Evolutionary conservation across 1,284 basidiomycete species (phyloP), one percentile per base, ranked within the genome.

Genomic region (Coniferiporia sulphurascens): DNA sequence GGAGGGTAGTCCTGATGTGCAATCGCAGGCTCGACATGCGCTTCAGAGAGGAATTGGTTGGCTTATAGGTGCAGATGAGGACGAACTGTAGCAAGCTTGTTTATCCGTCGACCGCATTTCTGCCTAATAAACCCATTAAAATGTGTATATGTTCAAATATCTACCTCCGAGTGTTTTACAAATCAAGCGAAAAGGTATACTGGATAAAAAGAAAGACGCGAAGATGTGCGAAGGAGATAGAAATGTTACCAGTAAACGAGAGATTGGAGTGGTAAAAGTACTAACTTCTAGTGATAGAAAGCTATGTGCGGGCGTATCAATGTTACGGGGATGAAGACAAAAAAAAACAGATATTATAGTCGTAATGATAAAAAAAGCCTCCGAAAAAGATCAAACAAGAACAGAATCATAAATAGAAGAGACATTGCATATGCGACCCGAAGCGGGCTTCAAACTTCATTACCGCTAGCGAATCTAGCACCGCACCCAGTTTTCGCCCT

Each of bases 41-140:
- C 71, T 94, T 41, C 87, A 89, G 51, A 86, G 86, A 67, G 92
- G 91, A 12, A 87, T 94, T 53, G 91, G 91, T 7, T 94, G 91
- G 91, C 75, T 94, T 34, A 87, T 94, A 63, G 92, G 91, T 38
- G 87, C 85, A 17, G 90, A 93, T 58, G 84, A 83, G 36, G 74
- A 76, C 46, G 61, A 62, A 49, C 15, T 62, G 41, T 62, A 45
- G 45, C 21, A 35, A 27, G 15, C 27, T 27, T 7, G 21, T 41
- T 43, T 12, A 22, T 13, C 10, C 3, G 32, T n/a, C 17, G 10
- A 3, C 13, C 6, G 9, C 49, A 34, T 32, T 50, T 36, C 13
- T 3, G 12, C 2, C 6, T 50, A 3, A 10, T 10, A 32, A 21
- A 50, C 49, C 49, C 17, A 46, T 46, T 21, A 46, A 46, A 6